These are phyloP conservation scores for Verticillium klebahnii DNA, from an alignment of 2,329 filamentous ascomycete species.

Conservation along the genomic window DNA sequence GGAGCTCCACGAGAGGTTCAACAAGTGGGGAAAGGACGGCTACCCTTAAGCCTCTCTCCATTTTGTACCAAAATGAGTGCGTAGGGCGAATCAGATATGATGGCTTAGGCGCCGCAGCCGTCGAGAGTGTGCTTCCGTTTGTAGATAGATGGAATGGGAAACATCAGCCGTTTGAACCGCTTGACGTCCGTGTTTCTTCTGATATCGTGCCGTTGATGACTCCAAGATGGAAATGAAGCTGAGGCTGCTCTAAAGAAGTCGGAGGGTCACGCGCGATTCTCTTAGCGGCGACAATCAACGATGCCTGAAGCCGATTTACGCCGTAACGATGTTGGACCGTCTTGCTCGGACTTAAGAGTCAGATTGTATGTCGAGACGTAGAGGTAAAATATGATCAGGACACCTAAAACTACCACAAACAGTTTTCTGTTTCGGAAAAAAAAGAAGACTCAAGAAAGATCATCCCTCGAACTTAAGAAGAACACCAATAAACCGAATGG, in stretches of 20 bases:
- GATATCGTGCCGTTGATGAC: not conserved
- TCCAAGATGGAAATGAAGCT: not conserved
- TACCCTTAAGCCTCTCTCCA: slow-evolving; percentile 53
- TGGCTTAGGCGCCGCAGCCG: not conserved
- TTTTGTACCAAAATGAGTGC: not conserved
- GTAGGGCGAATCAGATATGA: not conserved
- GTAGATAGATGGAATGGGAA: slow-evolving; percentile 12
- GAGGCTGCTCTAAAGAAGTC: not conserved
- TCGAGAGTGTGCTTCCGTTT: slow-evolving; percentile 6
- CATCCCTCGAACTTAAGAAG: no score
- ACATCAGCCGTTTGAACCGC: not conserved
- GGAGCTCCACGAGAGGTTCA: slow-evolving; percentile 93
- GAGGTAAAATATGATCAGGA: no score
- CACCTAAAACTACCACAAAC: no score
- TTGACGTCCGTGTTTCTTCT: not conserved
- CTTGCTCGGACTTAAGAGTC: no score
- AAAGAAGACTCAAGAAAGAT: no score
- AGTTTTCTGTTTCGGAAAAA: no score
- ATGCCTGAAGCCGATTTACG: no score
- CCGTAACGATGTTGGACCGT: no score
- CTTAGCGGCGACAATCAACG: no score
- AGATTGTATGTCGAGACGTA: no score
- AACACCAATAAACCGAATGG: no score
- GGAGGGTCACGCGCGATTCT: not conserved
- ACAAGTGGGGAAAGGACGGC: slow-evolving; percentile 99